Base-by-base conservation (phyloP, 164 flowering plant genomes). In the Buxus sempervirens region DNA sequence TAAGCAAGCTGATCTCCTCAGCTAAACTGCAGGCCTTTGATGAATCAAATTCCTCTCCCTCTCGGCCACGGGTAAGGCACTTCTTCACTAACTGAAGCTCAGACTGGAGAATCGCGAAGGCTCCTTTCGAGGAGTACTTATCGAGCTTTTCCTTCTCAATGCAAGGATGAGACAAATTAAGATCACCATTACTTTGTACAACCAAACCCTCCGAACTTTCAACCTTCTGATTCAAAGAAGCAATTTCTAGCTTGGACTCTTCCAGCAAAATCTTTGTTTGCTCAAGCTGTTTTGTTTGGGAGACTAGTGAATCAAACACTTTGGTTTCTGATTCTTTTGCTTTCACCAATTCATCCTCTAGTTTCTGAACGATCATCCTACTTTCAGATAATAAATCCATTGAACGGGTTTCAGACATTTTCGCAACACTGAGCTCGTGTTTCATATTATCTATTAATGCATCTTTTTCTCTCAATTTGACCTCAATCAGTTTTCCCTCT, bases 241-340 rank as follows among this genome's bases (percentile, higher is more conserved):
- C 32, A 4, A 74, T 68, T 70, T 84, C 85, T 16, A 75, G 67
- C 86, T 78, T 90, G 19, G 88, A 79, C 54, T 89, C 92, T 70
- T 85, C 88, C 9, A 87, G 80, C 49, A 58, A 79, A 28, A 77
- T 75, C 78, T 82, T 83, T 23, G 88, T 69, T 53, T 84, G 68
- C 79, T 88, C 93, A 18, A 89, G 82, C 76, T 84, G 83, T 67
- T 83, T 84, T 2, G 85, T 89, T 36, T 77, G 83, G 1, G 70
- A 55, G 16, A 54, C 65, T 20, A 87, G 61, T 5, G 84, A 82
- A 19, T 85, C 81, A 0, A 70, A 54, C 68, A 75, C 63, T 73
- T 73, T 82, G 5, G 68, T 23, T 58, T 87, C 91, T 0, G 85
- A 78, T 49, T 79, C 79, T 63, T 79, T 88, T 41, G 79, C 73